Percentiles rank a stretch among this genome's conserved stretches.
These are phyloP conservation scores for Aspergillus tubingensis DNA, from an alignment of 2,329 filamentous ascomycete genomes.

Conservation along the genomic window DNA sequence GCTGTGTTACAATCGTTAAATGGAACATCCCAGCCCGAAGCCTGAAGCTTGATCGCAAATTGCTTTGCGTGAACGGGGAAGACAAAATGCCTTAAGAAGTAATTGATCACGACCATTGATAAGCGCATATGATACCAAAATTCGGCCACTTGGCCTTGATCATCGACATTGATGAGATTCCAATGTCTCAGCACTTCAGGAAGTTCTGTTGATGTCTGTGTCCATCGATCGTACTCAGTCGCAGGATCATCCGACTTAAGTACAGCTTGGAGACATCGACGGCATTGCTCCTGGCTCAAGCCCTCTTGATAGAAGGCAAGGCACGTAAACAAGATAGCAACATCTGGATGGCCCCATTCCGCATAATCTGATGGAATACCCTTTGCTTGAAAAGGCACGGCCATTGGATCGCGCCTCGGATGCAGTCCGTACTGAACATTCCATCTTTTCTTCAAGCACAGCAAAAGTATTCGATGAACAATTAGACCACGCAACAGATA, in stretches of 20 bases:
- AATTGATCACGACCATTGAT: constrained; percentile 56
- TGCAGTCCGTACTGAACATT: constrained; percentile 67
- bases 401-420: constrained; percentile 48
- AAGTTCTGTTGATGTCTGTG: constrained; percentile 41
- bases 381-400: constrained; percentile 69
- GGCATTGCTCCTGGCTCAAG: constrained; percentile 52
- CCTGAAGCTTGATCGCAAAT: constrained; percentile 63
- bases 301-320: constrained; percentile 69
- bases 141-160: constrained; percentile 52
- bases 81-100: constrained; percentile 64
- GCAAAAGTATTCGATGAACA: constrained; percentile 59
- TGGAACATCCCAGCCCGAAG: constrained; percentile 69
- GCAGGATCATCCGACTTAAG: constrained; percentile 59
- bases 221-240: constrained; percentile 58
- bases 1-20: constrained; percentile 15
- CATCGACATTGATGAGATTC: constrained; percentile 62
- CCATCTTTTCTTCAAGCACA: constrained; percentile 64
- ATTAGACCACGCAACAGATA: constrained; percentile 66
- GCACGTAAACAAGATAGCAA: constrained; percentile 65
- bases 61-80: constrained; percentile 67
- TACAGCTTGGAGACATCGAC: constrained; percentile 53
- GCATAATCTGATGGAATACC: constrained; percentile 63
- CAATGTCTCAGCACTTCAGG: constrained; percentile 54
- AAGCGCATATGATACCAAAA: constrained; percentile 56
- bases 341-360: constrained; percentile 70